phyloP scores from a whole-genome alignment of 495 filamentous ascomycete genomes.

The Aspergillus incahuasiensis region DNA sequence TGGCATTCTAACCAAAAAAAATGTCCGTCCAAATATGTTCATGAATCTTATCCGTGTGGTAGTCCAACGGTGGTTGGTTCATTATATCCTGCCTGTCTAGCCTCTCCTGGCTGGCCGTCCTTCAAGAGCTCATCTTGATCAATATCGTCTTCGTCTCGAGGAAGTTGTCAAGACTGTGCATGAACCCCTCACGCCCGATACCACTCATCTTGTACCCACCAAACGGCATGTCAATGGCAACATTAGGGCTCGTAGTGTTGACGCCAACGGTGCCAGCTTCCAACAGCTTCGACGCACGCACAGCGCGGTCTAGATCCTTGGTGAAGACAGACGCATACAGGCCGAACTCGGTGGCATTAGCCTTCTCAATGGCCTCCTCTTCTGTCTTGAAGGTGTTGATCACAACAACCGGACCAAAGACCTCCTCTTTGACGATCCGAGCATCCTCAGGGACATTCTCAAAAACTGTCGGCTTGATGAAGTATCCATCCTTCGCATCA shows the following conservation, averaged over 20 bases:
- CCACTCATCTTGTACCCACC: constrained; percentile 91
- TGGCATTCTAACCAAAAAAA: neutral
- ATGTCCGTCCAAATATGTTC: neutral
- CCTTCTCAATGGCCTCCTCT: constrained; percentile 70
- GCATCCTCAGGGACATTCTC: constrained; percentile 61
- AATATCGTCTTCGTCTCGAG: constrained; percentile 47
- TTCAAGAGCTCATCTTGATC: constrained; percentile 21
- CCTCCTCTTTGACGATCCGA: constrained; percentile 62
- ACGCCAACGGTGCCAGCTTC: constrained; percentile 72
- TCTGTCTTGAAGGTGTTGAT: constrained; percentile 77
- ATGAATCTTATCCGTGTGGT: neutral
- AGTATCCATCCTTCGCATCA: constrained; percentile 55
- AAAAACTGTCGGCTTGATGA: constrained; percentile 69
- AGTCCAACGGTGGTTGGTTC: neutral
- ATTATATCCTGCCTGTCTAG: neutral
- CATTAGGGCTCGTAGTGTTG: constrained; percentile 65
- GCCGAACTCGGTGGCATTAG: constrained; percentile 81
- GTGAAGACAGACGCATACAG: constrained; percentile 81
- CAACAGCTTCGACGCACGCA: constrained; percentile 29
- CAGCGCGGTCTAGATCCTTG: constrained; percentile 57
- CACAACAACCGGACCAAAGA: constrained; percentile 85
- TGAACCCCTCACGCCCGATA: constrained; percentile 62
- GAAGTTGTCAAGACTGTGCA: constrained; percentile 45
- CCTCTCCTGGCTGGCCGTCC: neutral
- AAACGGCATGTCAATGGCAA: constrained; percentile 63